Conservation (phyloP, 306 rosid genomes). For the Sicyos baderoa region DNA sequence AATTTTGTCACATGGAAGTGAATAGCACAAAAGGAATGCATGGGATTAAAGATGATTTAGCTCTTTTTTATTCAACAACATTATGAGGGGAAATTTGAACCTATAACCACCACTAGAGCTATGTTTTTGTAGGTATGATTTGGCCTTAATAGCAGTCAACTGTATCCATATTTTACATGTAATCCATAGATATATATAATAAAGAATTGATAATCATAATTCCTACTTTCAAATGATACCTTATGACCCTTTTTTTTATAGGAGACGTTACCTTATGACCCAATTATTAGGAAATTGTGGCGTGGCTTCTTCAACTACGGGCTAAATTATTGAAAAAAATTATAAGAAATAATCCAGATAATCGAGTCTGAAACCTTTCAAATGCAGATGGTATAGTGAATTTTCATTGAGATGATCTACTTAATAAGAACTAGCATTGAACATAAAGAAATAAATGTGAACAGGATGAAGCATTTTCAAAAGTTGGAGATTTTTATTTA, state of each 20-base stretch:
- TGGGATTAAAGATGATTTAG: background rate
- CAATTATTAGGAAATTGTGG: background rate
- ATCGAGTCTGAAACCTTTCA: background rate
- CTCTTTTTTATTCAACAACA: too few relatives aligned
- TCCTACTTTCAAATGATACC: background rate
- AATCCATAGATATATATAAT: background rate
- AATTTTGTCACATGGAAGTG: background rate
- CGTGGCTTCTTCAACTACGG: background rate
- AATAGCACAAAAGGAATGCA: constrained; percentile 2
- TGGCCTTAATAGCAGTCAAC: background rate
- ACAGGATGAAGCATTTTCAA: background rate
- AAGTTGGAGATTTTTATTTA: background rate
- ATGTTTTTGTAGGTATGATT: background rate
- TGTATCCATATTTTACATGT: background rate
- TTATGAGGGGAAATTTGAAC: too few relatives aligned
- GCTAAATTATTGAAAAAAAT: background rate
- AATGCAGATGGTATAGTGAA: constrained; percentile 1
- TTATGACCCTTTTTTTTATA: background rate
- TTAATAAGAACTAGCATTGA: background rate
- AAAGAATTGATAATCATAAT: background rate
- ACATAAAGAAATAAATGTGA: background rate
- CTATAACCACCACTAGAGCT: too few relatives aligned
- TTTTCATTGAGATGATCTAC: background rate
- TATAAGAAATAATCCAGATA: background rate
- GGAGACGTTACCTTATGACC: background rate